Base-by-base conservation (phyloP, 352 stramenopile genomes). In the Phytophthora fragariaefolia region DNA sequence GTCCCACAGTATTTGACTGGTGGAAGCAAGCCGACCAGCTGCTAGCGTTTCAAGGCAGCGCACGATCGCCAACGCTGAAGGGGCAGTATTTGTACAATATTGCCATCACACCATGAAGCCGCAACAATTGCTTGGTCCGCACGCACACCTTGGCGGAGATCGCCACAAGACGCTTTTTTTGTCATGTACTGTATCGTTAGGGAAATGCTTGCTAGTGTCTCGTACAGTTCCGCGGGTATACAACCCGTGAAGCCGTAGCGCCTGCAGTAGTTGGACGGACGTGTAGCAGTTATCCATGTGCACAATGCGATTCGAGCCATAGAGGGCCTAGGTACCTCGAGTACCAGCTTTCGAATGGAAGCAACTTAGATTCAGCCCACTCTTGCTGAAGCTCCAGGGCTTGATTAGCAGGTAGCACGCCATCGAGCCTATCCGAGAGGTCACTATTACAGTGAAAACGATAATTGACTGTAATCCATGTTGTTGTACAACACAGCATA, bases 241-340 rank as follows among this genome's bases (percentile, higher is more conserved):
- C 6, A 77, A 22, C 1, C 57, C 57, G 13, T 55, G 58, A 10
- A 67, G 12, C 17, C 60, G 51, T 15, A 80, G 30, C 4, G 40
- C 45, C 12, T 69, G 30, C 6, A 75, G 51, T n/a, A 77, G 48
- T 20, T 70, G 59, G 8, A 73, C 60, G 3, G 60, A 73, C 12
- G 69, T 80, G 42, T 77, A 80, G 47, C 65, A 77, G 50, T 77
- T 75, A 54, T 77, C 73, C 9, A 45, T 69, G 26, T 73, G 73
- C 22, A 80, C 23, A 13, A 80, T 57, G 0, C 64, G 56, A 18
- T 67, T 67, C 0, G 64, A 64, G 13, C 43, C 18, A 52, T 71
- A 58, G 22, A 75, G 59, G 63, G 60, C 32, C 34, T 49, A 24
- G 38, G 46, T 2, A 80, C 54, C 40, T 77, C 63, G 5, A 76